Evolutionary conservation across 108 stramenopile species (phyloP).

Genomic region (Cyclotella kingstonii): DNA sequence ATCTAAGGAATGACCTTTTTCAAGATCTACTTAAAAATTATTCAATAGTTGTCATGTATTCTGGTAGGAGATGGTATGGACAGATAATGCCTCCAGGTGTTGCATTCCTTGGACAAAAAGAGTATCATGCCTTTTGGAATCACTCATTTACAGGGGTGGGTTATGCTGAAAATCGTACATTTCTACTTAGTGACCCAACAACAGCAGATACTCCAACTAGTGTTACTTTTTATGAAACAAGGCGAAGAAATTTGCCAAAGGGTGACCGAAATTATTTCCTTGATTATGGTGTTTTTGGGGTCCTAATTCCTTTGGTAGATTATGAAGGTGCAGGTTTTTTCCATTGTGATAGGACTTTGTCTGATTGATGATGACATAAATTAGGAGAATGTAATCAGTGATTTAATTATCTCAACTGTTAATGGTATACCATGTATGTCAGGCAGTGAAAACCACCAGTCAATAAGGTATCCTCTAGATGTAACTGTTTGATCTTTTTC

Average conservation of each 20-base stretch:
- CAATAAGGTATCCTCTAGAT: too few relatives aligned
- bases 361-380: too few relatives aligned
- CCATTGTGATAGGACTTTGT: too few relatives aligned
- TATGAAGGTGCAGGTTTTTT: too few relatives aligned
- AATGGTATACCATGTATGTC: too few relatives aligned
- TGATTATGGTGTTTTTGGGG: too few relatives aligned
- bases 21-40: constrained; percentile 39
- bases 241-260: constrained; percentile 41
- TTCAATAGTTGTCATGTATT: constrained; percentile 27
- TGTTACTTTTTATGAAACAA: constrained; percentile 29
- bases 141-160: constrained; percentile 13
- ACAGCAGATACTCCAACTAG: constrained; percentile 8
- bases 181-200: constrained; percentile 17
- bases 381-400: too few relatives aligned
- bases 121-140: constrained; percentile 39
- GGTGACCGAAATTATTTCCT: too few relatives aligned
- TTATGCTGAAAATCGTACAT: constrained; percentile 13
- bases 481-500: too few relatives aligned
- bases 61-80: constrained; percentile 39
- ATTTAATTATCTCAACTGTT: too few relatives aligned
- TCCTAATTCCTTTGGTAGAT: too few relatives aligned
- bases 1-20: constrained; percentile 5
- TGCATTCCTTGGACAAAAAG: constrained; percentile 4
- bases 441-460: too few relatives aligned
- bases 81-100: constrained; percentile 13